Base-by-base conservation (phyloP, 129 eudicot species). In the Pseudognaphalium luteoalbum region DNA sequence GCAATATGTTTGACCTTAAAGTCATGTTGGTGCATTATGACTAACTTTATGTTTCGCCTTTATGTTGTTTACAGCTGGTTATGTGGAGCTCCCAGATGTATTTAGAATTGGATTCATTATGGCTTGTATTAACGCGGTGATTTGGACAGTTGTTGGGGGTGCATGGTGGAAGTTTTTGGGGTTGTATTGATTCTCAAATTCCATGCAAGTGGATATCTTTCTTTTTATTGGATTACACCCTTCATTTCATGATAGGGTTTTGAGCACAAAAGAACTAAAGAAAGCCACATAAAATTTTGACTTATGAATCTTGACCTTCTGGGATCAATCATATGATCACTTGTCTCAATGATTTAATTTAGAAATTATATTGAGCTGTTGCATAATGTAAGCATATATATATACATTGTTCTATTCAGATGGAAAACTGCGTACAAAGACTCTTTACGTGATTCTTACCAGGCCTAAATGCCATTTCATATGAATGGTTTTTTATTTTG, bases 131-230 rank as follows among this genome's bases (percentile, higher is more conserved):
- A 93, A 93, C 41, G 96, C 87, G 1, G 81, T 80, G 76, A 88
- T 90, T 35, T 93, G 98, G 98, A 83, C 82, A 28, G 86, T 81
- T 35, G 93, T 88, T 19, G 98, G 98, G 25, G 81, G 90, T 34
- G 86, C 80, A 71, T 93, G 98, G 98, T 93, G 98, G 98, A 93
- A 93, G 79, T 87, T 90, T 81, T 85, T 93, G 86, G 96, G 98
- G 41, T 83, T 93, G 59, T 93, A 88, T 64, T 93, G 81, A 87
- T 75, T 81, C 75, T 25, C 50, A 16, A 70, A 70, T 57, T 79
- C 77, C 47, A 15, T 19, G 72, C 22, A 75, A 76, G 90, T 84
- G 77, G 72, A 80, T 70, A 37, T 73, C 59, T 57, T 80, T 77
- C 50, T 58, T 59, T 28, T 70, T 28, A 71, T 65, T 78, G 78